Evolutionary conservation across 495 filamentous ascomycete genomes (phyloP).

Genomic region (Neurospora hispaniola): DNA sequence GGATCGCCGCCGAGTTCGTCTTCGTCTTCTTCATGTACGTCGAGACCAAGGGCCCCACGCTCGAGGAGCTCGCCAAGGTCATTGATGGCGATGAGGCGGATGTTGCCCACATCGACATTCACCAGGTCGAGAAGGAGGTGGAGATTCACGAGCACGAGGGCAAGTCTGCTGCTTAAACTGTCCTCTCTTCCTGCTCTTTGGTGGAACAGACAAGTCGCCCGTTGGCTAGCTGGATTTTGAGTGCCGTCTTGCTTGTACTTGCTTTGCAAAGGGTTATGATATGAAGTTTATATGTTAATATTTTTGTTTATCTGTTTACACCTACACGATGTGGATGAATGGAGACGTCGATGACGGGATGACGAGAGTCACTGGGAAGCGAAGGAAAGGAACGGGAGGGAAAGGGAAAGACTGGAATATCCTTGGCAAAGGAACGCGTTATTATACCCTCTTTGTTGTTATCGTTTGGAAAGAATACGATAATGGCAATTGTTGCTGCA

Average conservation of each 20-base stretch:
- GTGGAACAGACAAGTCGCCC: not conserved
- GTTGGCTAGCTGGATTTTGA: not conserved
- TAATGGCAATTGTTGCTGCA: not conserved
- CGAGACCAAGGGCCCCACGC: constrained; percentile 52
- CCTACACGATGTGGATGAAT: no score
- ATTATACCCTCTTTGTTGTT: not conserved
- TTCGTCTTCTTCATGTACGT: constrained; percentile 58
- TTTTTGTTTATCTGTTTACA: not conserved
- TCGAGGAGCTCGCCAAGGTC: constrained; percentile 54
- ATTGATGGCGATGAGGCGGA: constrained; percentile 49
- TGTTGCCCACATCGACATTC: constrained; percentile 31
- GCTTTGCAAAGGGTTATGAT: not conserved
- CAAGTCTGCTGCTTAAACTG: constrained; percentile 11
- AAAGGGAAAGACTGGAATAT: not conserved
- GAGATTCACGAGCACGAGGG: constrained; percentile 17
- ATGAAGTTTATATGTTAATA: not conserved
- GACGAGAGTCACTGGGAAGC: no score
- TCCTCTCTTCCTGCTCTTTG: not conserved
- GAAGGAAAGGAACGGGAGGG: not conserved
- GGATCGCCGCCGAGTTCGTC: constrained; percentile 46
- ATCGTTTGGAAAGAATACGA: not conserved
- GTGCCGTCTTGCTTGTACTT: not conserved
- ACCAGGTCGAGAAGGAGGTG: constrained; percentile 28
- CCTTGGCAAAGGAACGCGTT: not conserved
- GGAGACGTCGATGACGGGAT: not conserved